phyloP scores from a whole-genome alignment of 495 filamentous ascomycete species.

The Parathielavia appendiculata region DNA sequence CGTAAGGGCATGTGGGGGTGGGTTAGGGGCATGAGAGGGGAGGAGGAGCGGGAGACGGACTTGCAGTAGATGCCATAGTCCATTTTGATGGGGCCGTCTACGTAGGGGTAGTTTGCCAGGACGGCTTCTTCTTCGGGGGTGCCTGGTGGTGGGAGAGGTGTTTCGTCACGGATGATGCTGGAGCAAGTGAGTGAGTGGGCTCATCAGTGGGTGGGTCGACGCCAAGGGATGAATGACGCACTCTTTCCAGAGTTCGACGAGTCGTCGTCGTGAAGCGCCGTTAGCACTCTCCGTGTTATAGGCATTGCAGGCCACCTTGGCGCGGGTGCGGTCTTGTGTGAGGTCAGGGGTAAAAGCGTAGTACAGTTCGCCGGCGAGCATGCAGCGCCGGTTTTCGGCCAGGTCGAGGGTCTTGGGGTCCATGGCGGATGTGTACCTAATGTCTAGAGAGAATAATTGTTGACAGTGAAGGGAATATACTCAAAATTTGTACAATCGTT shows the following conservation, averaged over 20 bases:
- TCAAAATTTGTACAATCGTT: too few relatives aligned
- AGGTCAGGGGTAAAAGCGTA: conserved; percentile 46
- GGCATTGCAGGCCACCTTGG: conserved; percentile 51
- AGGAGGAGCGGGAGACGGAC: conserved; percentile 23
- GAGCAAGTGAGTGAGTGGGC: not conserved
- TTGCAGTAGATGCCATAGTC: conserved; percentile 75
- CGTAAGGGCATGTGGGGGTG: conserved; percentile 22
- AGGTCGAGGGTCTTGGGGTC: conserved; percentile 19
- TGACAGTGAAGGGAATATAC: too few relatives aligned
- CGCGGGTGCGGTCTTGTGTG: conserved; percentile 51
- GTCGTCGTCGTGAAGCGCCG: conserved; percentile 50
- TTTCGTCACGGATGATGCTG: conserved; percentile 56
- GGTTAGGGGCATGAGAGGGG: not conserved
- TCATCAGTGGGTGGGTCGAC: not conserved
- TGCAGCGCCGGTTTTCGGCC: conserved; percentile 44
- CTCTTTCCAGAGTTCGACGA: conserved; percentile 70
- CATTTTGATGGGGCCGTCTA: conserved; percentile 64
- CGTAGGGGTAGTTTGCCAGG: conserved; percentile 59
- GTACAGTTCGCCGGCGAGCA: conserved; percentile 50
- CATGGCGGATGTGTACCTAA: too few relatives aligned
- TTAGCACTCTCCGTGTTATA: conserved; percentile 52
- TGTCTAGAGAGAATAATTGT: too few relatives aligned
- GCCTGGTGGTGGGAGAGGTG: conserved; percentile 54
- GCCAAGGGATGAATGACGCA: conserved; percentile 39
- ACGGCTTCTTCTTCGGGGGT: conserved; percentile 55